A percentile compares a stretch with the other conserved stretches of the same genome.
phyloP scores from a whole-genome alignment of 805 yeast species.

The Ogataea nitratoaversa region DNA sequence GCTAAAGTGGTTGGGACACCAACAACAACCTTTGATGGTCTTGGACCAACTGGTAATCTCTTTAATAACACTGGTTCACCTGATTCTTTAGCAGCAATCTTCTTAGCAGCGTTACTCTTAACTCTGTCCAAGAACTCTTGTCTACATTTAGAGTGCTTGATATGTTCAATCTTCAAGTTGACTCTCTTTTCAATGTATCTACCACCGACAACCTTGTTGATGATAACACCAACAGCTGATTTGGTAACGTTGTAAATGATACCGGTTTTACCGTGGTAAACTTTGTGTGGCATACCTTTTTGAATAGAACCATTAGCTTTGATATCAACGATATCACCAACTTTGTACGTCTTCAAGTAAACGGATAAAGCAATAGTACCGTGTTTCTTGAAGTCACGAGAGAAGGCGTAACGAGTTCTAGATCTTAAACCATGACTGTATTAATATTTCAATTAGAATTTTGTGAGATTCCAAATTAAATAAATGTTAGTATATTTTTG shows the following conservation, averaged over 20 bases:
- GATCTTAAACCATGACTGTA: slow-evolving; percentile 98
- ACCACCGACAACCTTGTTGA: slow-evolving; percentile 98
- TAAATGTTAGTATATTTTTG: slow-evolving; percentile 12
- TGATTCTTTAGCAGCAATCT: slow-evolving; percentile 89
- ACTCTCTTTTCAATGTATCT: slow-evolving; percentile 99
- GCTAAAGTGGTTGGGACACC: slow-evolving; percentile 95
- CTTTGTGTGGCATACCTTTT: slow-evolving; percentile 99
- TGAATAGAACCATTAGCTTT: slow-evolving; percentile 99
- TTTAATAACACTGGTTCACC: slow-evolving; percentile 89
- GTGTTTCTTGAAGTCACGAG: slow-evolving; percentile 98
- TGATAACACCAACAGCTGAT: slow-evolving; percentile 95
- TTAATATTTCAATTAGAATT: slow-evolving; percentile 1
- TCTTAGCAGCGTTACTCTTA: slow-evolving; percentile 91
- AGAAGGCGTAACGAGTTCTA: slow-evolving; percentile 99
- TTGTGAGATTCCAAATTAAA: not conserved
- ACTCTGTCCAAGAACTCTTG: slow-evolving; percentile 98
- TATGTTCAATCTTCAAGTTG: slow-evolving; percentile 97
- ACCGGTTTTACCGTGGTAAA: slow-evolving; percentile 99
- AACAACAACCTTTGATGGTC: slow-evolving; percentile 82
- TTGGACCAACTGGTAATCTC: slow-evolving; percentile 99
- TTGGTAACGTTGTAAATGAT: slow-evolving; percentile 98
- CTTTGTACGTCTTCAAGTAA: slow-evolving; percentile 96
- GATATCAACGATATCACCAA: slow-evolving; percentile 99
- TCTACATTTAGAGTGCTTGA: slow-evolving; percentile 99
- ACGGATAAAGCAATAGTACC: slow-evolving; percentile 93